A percentile compares a stretch with the other conserved stretches of the same genome.
These are phyloP conservation scores for Fusarium compactum DNA, from an alignment of 2,329 filamentous ascomycete species.

Conservation along the genomic window DNA sequence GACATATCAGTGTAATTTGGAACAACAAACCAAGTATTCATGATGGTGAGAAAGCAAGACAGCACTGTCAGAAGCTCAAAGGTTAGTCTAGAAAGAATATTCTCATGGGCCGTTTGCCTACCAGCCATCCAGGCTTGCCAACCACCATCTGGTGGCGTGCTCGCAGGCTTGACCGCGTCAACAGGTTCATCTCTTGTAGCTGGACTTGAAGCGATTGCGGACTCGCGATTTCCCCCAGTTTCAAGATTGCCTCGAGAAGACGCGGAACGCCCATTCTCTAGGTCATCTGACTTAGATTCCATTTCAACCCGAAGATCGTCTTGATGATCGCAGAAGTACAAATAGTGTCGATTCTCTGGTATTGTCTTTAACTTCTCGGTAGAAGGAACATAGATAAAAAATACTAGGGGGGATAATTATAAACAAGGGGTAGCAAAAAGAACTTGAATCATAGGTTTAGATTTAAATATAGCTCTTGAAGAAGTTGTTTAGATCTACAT, in stretches of 20 bases:
- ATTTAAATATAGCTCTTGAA: too few relatives aligned
- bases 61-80: rapidly evolving
- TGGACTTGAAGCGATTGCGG: neutral
- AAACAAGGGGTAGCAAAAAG: too few relatives aligned
- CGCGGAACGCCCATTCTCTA: neutral
- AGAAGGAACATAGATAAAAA: too few relatives aligned
- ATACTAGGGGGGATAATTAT: too few relatives aligned
- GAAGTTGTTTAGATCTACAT: too few relatives aligned
- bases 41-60: neutral
- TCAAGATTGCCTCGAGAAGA: too few relatives aligned
- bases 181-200: rapidly evolving
- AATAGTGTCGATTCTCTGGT: neutral
- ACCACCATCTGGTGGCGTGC: neutral
- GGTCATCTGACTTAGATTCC: neutral
- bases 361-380: too few relatives aligned
- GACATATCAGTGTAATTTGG: neutral
- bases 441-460: too few relatives aligned
- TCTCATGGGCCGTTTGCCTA: rapidly evolving
- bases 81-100: neutral
- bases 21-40: neutral
- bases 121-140: neutral
- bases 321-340: neutral
- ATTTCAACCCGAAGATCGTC: rapidly evolving
- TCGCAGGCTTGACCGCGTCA: rapidly evolving
- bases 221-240: rapidly evolving